Conservation (phyloP, 2,329 filamentous ascomycete genomes). For the Diaporthe nobilis region DNA sequence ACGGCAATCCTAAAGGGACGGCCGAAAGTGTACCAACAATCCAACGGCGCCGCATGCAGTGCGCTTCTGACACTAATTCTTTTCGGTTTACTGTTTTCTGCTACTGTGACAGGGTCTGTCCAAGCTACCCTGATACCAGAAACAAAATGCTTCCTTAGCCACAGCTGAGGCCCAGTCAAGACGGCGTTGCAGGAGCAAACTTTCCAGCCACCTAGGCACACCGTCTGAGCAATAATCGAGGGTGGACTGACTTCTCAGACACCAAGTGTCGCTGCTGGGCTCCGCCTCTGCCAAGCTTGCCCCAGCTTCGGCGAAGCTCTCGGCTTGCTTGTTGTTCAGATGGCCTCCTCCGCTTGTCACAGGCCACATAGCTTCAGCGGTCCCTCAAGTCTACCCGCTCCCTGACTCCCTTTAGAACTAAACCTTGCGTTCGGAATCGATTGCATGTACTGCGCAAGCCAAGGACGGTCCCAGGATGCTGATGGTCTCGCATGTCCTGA, state of each 20-base stretch:
- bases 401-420: background rate
- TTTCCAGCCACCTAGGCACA: background rate
- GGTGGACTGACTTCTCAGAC: background rate
- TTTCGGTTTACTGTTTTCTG: background rate
- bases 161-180: background rate
- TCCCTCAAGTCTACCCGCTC: background rate
- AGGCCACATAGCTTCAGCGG: background rate
- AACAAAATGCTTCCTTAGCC: background rate
- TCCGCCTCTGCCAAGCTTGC: slow-evolving; percentile 13
- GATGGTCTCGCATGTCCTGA: background rate
- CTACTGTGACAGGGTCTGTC: slow-evolving; percentile 6
- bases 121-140: background rate
- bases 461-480: background rate
- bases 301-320: slow-evolving; percentile 13
- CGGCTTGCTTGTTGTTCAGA: slow-evolving; percentile 13
- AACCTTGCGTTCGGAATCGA: background rate
- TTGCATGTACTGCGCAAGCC: background rate
- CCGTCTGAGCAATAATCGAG: background rate
- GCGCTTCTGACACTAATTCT: slow-evolving; percentile 2
- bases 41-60: slow-evolving; percentile 9
- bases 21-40: slow-evolving; percentile 20
- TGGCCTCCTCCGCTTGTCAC: background rate
- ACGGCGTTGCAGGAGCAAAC: background rate
- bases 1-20: background rate
- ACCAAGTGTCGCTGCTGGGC: slow-evolving; percentile 10